Base-by-base conservation (phyloP, 2,329 filamentous ascomycete species). In the Colletotrichum lini region DNA sequence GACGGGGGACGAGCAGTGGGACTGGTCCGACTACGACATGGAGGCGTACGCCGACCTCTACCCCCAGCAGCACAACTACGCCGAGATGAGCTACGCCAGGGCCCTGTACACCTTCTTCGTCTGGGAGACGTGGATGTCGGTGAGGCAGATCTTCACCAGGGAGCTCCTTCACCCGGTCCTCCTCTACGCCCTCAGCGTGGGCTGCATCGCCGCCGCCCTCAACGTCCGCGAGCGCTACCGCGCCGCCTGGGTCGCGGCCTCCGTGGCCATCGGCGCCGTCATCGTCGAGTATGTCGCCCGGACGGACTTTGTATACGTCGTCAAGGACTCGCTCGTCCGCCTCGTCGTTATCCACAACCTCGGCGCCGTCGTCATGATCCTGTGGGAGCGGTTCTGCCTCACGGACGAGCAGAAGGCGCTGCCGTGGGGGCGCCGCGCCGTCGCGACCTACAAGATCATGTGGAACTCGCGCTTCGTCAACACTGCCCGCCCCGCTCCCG, bases 381-480 rank as follows among this genome's bases (percentile, higher is more conserved):
- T 70, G 10, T 59, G 67, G 18, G 67, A 70, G 15, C 44, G 50
- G 26, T 62, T 70, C 56, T 65, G 60, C 7, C 57, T 70, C n/a
- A 70, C 67, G 7, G 64, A 67, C 15, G 64, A 70, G 35, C 67
- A 70, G 38, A 67, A 57, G 57, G 44, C 4, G n/a, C 57, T 67
- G 16, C 35, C 57, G 0, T 69, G 69, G 69, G 18, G n/a, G 6
- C 15, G 15, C 6, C 65, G 66, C 4, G 30, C 47, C 8, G 18
- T 58, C 16, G 58, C 45, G 4, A 72, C 59, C 0, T 72, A 72
- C 23, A 72, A 72, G 47, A 30, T 59, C 15, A 26, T 54, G 53
- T 72, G 65, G 65, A 72, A 72, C 26, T 60, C 50, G 4, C 58
- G 69, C 2, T 72, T 63, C 23, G 53, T 72, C 59, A 45, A 53